phyloP scores from a whole-genome alignment of 768 basidiomycete species.

The Mycena galericulata region DNA sequence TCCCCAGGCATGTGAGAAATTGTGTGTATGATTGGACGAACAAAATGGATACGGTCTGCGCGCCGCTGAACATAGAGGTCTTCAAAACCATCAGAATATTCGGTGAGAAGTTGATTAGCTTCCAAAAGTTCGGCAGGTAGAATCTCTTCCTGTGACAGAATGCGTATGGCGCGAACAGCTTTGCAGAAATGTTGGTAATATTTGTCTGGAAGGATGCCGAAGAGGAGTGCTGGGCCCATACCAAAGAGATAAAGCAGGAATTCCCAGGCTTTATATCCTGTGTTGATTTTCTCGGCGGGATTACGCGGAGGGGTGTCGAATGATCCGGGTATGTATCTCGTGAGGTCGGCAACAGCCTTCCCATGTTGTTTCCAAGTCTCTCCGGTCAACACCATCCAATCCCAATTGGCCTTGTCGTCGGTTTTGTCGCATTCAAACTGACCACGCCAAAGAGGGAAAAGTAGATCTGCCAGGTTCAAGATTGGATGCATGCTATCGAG shows the following conservation, averaged over 20 bases:
- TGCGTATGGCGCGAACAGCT: constrained; percentile 31
- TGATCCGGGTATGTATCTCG: constrained; percentile 33
- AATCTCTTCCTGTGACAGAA: constrained; percentile 27
- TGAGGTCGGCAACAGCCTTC: constrained; percentile 28
- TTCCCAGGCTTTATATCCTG: constrained; percentile 42
- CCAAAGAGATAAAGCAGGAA: constrained; percentile 35
- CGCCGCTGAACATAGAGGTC: constrained; percentile 39
- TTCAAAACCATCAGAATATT: constrained; percentile 44
- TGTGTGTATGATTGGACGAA: constrained; percentile 40
- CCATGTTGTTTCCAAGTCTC: constrained; percentile 39
- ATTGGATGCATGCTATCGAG: constrained; percentile 2
- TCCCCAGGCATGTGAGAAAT: constrained; percentile 42
- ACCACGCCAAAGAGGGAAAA: constrained; percentile 37
- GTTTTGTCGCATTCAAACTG: constrained; percentile 30
- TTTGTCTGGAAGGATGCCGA: constrained; percentile 25
- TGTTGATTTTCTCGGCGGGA: constrained; percentile 40
- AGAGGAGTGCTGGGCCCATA: constrained; percentile 38
- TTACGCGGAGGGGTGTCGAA: constrained; percentile 43
- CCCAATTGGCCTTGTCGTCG: constrained; percentile 36
- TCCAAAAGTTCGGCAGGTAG: constrained; percentile 23
- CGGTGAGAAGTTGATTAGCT: not conserved
- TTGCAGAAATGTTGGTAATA: constrained; percentile 39
- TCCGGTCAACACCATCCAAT: constrained; percentile 34
- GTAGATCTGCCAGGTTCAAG: not conserved
- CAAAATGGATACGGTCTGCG: constrained; percentile 41